Conservation (phyloP, 441 rosid species). For the Hura crepitans region DNA sequence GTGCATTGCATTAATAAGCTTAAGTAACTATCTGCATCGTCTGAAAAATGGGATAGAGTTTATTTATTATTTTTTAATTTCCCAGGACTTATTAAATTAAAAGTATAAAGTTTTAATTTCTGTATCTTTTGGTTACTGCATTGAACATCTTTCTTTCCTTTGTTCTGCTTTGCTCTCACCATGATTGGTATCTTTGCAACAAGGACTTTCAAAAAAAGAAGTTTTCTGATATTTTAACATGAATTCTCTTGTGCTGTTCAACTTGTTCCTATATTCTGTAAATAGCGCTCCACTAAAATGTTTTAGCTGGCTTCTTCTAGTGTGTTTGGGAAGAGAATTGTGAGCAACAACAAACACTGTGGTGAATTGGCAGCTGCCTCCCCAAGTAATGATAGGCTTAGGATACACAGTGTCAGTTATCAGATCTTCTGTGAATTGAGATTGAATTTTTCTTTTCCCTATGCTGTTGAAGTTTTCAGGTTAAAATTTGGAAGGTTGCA, state of each 20-base stretch:
- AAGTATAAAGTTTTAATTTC: neutral
- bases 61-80: neutral
- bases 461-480: too few relatives aligned
- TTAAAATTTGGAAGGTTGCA: neutral
- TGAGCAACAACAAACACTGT: too few relatives aligned
- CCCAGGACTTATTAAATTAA: neutral
- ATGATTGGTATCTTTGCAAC: neutral
- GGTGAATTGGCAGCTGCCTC: too few relatives aligned
- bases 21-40: neutral
- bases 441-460: too few relatives aligned
- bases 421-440: neutral
- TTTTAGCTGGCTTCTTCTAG: too few relatives aligned
- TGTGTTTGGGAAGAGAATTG: too few relatives aligned
- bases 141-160: neutral
- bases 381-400: neutral
- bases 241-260: too few relatives aligned
- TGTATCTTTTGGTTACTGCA: neutral
- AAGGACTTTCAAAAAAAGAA: too few relatives aligned
- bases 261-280: too few relatives aligned
- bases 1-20: neutral
- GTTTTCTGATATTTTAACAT: too few relatives aligned
- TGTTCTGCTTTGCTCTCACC: neutral
- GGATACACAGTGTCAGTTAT: neutral
- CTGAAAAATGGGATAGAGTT: neutral
- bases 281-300: too few relatives aligned